These are phyloP conservation scores for Dryas integrifolia DNA, from an alignment of 331 rosid species.

Conservation along the genomic window DNA sequence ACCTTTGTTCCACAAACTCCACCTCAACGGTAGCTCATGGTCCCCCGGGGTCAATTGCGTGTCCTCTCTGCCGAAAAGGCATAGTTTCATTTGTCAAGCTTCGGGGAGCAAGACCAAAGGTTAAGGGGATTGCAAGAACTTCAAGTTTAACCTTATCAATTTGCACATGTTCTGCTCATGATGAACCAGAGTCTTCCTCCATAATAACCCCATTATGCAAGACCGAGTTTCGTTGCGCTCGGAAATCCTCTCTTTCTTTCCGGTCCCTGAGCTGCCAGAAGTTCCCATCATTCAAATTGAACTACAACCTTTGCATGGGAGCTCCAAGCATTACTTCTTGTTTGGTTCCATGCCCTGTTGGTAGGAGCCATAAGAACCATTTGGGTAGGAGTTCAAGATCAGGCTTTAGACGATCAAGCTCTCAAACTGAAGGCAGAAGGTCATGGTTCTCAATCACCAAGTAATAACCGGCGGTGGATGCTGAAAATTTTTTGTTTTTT, in stretches of 20 bases:
- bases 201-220: conserved; percentile 63
- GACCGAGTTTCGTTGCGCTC: conserved; percentile 37
- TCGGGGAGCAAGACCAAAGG: conserved; percentile 39
- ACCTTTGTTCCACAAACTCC: conserved; percentile 78
- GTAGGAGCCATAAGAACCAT: conserved; percentile 39
- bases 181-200: conserved; percentile 43
- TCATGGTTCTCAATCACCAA: conserved; percentile 69
- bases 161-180: conserved; percentile 56
- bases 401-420: conserved; percentile 50
- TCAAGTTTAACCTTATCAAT: conserved; percentile 59
- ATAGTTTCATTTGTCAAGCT: conserved; percentile 80
- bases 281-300: conserved; percentile 58
- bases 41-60: conserved; percentile 81
- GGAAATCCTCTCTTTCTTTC: conserved; percentile 40
- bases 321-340: conserved; percentile 53
- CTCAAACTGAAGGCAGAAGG: conserved; percentile 50
- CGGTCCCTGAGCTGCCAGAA: conserved; percentile 66
- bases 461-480: conserved; percentile 51
- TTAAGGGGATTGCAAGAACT: conserved; percentile 43
- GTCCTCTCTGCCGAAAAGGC: conserved; percentile 93
- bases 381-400: conserved; percentile 50
- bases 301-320: conserved; percentile 56
- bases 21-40: conserved; percentile 40
- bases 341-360: conserved; percentile 42
- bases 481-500: conserved; percentile 27